Conservation (phyloP, 257 asterid genomes). For the Nicotiana tabacum region DNA sequence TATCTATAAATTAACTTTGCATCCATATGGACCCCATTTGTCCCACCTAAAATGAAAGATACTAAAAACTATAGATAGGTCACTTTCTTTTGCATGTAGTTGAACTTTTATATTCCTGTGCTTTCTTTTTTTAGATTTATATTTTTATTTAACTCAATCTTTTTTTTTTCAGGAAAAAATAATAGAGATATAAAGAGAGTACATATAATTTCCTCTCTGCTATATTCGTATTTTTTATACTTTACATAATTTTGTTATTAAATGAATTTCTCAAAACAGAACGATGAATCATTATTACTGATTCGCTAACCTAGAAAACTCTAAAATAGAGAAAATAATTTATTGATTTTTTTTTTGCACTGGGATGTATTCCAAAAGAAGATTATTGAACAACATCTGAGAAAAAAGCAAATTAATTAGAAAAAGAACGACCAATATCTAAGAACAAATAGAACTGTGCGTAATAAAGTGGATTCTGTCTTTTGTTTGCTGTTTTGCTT, state of each 20-base stretch:
- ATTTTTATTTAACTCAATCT: not conserved
- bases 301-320: not conserved
- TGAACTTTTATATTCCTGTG: not conserved
- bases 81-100: slow-evolving; percentile 10
- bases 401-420: not conserved
- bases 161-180: not conserved
- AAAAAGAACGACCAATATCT: not conserved
- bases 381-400: not conserved
- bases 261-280: not conserved
- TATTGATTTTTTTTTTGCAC: not conserved
- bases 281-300: not conserved
- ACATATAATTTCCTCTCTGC: not conserved
- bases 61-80: slow-evolving; percentile 1
- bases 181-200: not conserved
- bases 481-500: not conserved
- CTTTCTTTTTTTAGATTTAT: not conserved
- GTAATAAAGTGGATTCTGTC: not conserved
- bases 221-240: not conserved
- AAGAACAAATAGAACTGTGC: too few species aligned
- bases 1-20: not conserved
- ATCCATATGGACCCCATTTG: not conserved
- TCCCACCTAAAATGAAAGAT: slow-evolving; percentile 4
- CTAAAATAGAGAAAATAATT: not conserved
- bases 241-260: not conserved
- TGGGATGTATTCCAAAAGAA: not conserved